These are phyloP conservation scores for Paracoccidioides brasiliensis DNA, from an alignment of 2,329 filamentous ascomycete genomes.

Conservation along the genomic window DNA sequence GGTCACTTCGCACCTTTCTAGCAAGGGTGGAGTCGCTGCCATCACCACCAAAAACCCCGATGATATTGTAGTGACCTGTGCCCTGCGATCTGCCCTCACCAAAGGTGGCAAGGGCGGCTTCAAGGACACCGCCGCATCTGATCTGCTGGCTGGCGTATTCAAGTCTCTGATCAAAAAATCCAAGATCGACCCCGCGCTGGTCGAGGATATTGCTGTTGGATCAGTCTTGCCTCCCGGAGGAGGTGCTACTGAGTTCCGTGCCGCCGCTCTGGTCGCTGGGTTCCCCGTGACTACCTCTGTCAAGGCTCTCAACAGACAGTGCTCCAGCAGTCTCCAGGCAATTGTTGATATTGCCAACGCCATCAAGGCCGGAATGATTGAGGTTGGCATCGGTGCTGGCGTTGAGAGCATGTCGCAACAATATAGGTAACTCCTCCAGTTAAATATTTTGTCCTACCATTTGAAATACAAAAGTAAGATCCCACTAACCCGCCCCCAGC, in stretches of 20 bases:
- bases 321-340: slow-evolving; percentile 83
- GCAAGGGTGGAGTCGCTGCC: slow-evolving; percentile 23
- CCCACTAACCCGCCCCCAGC: slow-evolving; percentile 26
- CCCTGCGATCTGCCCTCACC: slow-evolving; percentile 81
- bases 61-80: slow-evolving; percentile 80
- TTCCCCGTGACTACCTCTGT: slow-evolving; percentile 79
- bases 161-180: slow-evolving; percentile 71
- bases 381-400: slow-evolving; percentile 83
- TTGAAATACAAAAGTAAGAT: neutral
- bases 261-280: slow-evolving; percentile 76
- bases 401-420: slow-evolving; percentile 93
- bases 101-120: slow-evolving; percentile 88
- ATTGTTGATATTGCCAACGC: slow-evolving; percentile 90
- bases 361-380: slow-evolving; percentile 84
- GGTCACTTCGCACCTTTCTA: slow-evolving; percentile 44
- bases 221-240: slow-evolving; percentile 84
- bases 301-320: slow-evolving; percentile 83
- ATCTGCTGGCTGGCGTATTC: slow-evolving; percentile 74
- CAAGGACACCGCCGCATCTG: slow-evolving; percentile 82
- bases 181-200: slow-evolving; percentile 71
- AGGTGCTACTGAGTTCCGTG: slow-evolving; percentile 93
- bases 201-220: slow-evolving; percentile 88
- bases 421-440: slow-evolving; percentile 54
- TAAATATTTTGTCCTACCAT: neutral
- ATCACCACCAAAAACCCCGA: slow-evolving; percentile 41